Conservation (phyloP, 139 green algal species). For the Zygnema circumcarinatum region DNA sequence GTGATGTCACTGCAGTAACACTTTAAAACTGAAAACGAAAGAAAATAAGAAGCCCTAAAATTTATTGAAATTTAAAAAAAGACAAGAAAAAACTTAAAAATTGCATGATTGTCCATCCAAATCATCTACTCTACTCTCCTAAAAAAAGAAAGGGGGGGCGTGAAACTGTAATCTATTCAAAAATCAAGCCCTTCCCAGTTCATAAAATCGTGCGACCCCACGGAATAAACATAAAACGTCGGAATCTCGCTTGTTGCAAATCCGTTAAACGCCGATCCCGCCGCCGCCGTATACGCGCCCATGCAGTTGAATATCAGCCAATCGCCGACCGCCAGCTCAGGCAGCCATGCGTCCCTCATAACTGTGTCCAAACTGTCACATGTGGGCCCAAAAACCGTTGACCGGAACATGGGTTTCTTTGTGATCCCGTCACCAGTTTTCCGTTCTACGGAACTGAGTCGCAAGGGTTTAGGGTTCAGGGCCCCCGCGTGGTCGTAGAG, state of each 20-base stretch:
- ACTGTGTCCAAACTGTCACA: conserved; percentile 69
- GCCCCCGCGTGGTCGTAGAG: conserved; percentile 82
- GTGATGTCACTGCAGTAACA: too few species aligned
- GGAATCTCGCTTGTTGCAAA: conserved; percentile 32
- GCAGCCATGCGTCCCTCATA: conserved; percentile 66
- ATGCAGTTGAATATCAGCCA: conserved; percentile 91
- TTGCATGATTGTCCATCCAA: too few species aligned
- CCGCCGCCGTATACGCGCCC: conserved; percentile 91
- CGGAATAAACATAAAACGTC: conserved; percentile 57
- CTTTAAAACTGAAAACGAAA: too few species aligned
- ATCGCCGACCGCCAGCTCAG: conserved; percentile 85
- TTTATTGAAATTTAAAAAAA: too few species aligned
- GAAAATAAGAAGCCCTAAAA: too few species aligned
- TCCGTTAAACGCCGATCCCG: conserved; percentile 62
- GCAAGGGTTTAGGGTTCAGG: conserved; percentile 57
- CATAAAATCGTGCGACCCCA: not conserved
- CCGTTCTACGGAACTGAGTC: not conserved
- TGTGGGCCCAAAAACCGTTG: conserved; percentile 67
- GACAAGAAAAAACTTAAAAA: too few species aligned
- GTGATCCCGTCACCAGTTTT: conserved; percentile 1
- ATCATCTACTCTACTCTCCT: too few species aligned
- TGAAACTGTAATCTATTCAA: too few species aligned
- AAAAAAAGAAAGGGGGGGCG: too few species aligned
- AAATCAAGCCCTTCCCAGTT: too few species aligned
- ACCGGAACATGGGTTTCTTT: not conserved